Conservation (phyloP, 2,329 filamentous ascomycete genomes). For the Fusarium irregulare region DNA sequence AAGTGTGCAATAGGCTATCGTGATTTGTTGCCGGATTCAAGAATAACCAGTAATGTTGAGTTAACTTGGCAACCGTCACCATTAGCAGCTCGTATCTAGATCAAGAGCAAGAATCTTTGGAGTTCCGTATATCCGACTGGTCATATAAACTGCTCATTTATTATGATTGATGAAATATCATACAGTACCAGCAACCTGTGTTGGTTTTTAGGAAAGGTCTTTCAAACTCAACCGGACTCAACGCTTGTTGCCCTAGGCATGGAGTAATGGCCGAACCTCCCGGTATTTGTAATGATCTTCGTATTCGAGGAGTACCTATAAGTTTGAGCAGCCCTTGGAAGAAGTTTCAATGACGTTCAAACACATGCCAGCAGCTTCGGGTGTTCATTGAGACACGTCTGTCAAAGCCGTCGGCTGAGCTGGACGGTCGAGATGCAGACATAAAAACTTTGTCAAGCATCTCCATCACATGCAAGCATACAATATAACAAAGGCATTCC, state of each 20-base stretch:
- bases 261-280: neutral
- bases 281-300: neutral
- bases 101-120: neutral
- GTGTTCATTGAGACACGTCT: neutral
- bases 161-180: conserved; percentile 7
- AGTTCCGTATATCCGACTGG: conserved; percentile 8
- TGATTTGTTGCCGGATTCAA: neutral
- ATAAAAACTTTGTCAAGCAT: neutral
- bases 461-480: conserved; percentile 32
- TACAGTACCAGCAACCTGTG: neutral
- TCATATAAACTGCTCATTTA: neutral
- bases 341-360: neutral
- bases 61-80: neutral
- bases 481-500: neutral
- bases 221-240: conserved; percentile 8
- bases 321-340: neutral
- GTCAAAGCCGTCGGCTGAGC: neutral
- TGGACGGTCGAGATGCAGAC: neutral
- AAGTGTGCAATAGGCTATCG: neutral
- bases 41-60: neutral
- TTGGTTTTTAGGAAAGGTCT: conserved; percentile 27
- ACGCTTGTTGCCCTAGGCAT: neutral
- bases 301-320: neutral
- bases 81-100: neutral
- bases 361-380: neutral